Percentiles rank a stretch among this genome's conserved stretches.
These are phyloP conservation scores for Fusarium sp. DNA, from an alignment of 2,329 filamentous ascomycete genomes.

Conservation along the genomic window DNA sequence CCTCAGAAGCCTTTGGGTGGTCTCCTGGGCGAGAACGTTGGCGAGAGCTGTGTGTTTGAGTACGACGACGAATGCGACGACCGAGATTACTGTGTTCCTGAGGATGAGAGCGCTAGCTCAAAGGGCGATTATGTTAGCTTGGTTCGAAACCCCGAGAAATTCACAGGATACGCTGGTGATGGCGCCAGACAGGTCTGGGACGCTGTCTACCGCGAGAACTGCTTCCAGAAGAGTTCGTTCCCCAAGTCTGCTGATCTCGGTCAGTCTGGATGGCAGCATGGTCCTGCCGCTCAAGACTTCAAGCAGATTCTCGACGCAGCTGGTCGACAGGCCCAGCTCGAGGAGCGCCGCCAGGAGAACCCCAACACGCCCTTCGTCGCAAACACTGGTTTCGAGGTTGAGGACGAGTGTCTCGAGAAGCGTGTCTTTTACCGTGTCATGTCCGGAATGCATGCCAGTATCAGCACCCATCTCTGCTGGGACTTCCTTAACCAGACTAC, in stretches of 20 bases:
- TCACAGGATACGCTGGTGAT: conserved; percentile 90
- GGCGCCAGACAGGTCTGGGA: conserved; percentile 94
- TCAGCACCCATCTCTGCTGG: conserved; percentile 95
- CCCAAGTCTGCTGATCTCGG: conserved; percentile 69
- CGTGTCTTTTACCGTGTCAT: conserved; percentile 97
- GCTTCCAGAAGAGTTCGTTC: conserved; percentile 80
- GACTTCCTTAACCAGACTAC: conserved; percentile 96
- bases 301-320: conserved; percentile 70
- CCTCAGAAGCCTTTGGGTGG: conserved; percentile 82
- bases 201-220: conserved; percentile 96
- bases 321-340: conserved; percentile 70
- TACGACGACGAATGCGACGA: conserved; percentile 98
- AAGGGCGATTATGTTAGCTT: conserved; percentile 98
- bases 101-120: conserved; percentile 86
- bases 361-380: conserved; percentile 70
- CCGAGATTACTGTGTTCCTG: conserved; percentile 94
- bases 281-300: conserved; percentile 70
- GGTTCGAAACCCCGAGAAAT: conserved; percentile 91
- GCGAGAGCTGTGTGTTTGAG: conserved; percentile 96
- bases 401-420: conserved; percentile 97
- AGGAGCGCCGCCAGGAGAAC: conserved; percentile 59
- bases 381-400: conserved; percentile 76
- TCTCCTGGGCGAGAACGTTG: conserved; percentile 84
- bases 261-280: conserved; percentile 55
- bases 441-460: conserved; percentile 98